Base-by-base conservation (phyloP, 148 eudicot genomes). In the Dysphania ambrosioides region DNA sequence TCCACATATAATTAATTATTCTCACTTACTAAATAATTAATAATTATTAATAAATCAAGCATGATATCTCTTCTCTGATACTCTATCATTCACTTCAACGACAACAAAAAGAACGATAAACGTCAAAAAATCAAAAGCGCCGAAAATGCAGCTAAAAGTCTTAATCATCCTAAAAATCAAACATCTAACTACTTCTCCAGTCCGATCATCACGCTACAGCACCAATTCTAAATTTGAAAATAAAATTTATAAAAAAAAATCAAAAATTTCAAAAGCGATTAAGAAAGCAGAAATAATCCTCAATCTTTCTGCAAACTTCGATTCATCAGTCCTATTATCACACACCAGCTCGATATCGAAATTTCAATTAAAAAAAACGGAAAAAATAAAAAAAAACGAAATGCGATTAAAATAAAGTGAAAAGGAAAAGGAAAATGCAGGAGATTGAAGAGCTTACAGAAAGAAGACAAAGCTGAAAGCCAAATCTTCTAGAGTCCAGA, bases 391-490 rank as follows among this genome's bases (percentile, higher is more conserved):
- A 42, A 42, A 15, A 51, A 31, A 73, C 2, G 12, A 29, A 41
- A 27, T 10, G 47, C 6, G 36, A 58, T 58, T n/a, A 44, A 72
- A 29, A 72, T 30, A n/a, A n/a, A n/a, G n/a, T n/a, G n/a, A n/a
- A n/a, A n/a, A n/a, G n/a, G n/a, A n/a, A n/a, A n/a, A n/a, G n/a
- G n/a, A 30, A 64, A 74, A 68, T 27, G 31, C 15, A 31, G 56
- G 4, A n/a, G 41, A 71, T 11, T n/a, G 30, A 75, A 70, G 41
- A 10, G 26, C 70, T 77, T 70, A 65, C 78, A 71, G 5, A 69
- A 23, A 3, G 41, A 79, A 75, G 77, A 75, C 26, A 68, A 71
- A 58, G 53, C 79, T 80, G 76, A 38, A 59, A 71, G 79, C 41
- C 67, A 40, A 56, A 72, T 42, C 77, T 63, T 66, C 66, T 6